Conservation (phyloP, 2,329 filamentous ascomycete genomes). For the Sarocladiaceae sp. region DNA sequence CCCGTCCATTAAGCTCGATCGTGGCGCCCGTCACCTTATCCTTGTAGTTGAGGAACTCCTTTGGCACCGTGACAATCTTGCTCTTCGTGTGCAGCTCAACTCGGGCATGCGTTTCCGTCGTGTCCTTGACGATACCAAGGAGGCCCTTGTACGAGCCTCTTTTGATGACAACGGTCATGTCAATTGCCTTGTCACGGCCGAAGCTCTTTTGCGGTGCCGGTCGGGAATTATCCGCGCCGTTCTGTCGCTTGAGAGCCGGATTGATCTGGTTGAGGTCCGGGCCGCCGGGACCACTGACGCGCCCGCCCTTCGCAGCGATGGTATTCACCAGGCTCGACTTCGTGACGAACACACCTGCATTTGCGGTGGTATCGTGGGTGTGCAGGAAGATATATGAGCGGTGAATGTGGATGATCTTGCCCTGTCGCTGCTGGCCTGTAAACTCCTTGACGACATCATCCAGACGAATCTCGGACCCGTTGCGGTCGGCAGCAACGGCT, state of each 20-base stretch:
- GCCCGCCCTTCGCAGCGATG: constrained; percentile 88
- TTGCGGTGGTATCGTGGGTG: constrained; percentile 76
- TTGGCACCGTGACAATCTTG: constrained; percentile 81
- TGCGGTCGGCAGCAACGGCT: constrained; percentile 85
- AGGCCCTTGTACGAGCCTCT: constrained; percentile 89
- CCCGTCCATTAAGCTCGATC: constrained; percentile 61
- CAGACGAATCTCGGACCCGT: constrained; percentile 84
- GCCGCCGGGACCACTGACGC: constrained; percentile 57
- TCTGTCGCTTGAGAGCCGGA: constrained; percentile 70
- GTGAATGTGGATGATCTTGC: constrained; percentile 89
- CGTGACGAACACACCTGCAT: constrained; percentile 83
- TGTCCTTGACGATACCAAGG: constrained; percentile 91
- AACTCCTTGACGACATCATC: constrained; percentile 92
- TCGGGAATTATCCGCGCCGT: constrained; percentile 41
- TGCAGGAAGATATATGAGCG: constrained; percentile 88
- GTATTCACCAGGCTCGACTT: constrained; percentile 81
- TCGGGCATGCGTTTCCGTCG: constrained; percentile 76
- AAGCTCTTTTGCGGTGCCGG: constrained; percentile 54
- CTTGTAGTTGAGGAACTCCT: constrained; percentile 76
- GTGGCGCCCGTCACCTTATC: constrained; percentile 73
- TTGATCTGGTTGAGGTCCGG: constrained; percentile 90
- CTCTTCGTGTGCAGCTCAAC: constrained; percentile 93
- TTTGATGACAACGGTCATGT: constrained; percentile 84
- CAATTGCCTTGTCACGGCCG: constrained; percentile 75
- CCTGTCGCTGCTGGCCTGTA: constrained; percentile 76